These are phyloP conservation scores for Pilobolus umbonatus DNA, from an alignment of 192 early-diverging fungal genomes.

Conservation along the genomic window DNA sequence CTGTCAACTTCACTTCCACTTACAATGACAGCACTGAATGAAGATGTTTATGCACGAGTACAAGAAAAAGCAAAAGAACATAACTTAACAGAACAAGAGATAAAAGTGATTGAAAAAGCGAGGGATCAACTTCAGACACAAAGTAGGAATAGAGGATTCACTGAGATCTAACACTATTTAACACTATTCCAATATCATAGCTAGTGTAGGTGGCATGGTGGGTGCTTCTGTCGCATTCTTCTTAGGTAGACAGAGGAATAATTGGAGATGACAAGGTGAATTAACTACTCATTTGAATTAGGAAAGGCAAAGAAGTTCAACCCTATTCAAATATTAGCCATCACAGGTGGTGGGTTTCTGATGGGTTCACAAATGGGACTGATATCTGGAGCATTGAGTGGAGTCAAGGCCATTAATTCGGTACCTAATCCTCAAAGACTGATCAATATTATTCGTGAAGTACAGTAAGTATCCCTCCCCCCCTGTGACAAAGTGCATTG, in stretches of 20 bases:
- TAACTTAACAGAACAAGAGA: constrained; percentile 26
- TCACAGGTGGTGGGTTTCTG: constrained; percentile 30
- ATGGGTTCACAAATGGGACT: constrained; percentile 36
- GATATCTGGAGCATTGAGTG: constrained; percentile 26
- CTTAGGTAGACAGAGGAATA: constrained; percentile 7
- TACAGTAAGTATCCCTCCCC: constrained; percentile 23
- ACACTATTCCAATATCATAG: background rate
- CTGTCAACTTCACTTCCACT: too few relatives aligned
- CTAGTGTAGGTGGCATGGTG: constrained; percentile 20
- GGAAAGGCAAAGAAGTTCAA: constrained; percentile 19
- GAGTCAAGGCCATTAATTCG: constrained; percentile 22
- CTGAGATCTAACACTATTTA: background rate
- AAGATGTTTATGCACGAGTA: constrained; percentile 22
- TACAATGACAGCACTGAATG: constrained; percentile 26
- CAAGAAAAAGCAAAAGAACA: constrained; percentile 16
- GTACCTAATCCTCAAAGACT: constrained; percentile 26
- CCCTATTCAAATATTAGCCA: constrained; percentile 18
- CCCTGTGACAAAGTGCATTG: background rate
- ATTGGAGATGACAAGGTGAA: background rate
- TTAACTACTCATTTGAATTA: background rate
- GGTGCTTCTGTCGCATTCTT: constrained; percentile 23
- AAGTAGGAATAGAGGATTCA: constrained; percentile 12
- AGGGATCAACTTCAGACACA: constrained; percentile 23
- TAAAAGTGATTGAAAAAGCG: constrained; percentile 24
- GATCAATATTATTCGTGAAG: constrained; percentile 27